A percentile compares a stretch with the other conserved stretches of the same genome.
Evolutionary conservation across 805 yeast species (phyloP).

Genomic region (Candida orba): DNA sequence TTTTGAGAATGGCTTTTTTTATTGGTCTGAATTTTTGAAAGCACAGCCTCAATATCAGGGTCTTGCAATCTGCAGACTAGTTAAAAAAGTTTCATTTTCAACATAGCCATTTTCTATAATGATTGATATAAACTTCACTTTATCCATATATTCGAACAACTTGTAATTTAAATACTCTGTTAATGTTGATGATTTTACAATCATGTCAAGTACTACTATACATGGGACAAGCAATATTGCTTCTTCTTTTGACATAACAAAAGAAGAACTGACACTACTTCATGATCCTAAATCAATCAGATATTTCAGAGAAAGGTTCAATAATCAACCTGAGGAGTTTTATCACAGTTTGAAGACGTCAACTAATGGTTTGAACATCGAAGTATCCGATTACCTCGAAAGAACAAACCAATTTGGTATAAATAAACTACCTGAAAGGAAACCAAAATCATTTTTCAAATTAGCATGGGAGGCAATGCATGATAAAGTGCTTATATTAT

Average conservation of each 20-base stretch:
- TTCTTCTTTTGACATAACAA: constrained; percentile 5
- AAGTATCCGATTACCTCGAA: constrained; percentile 24
- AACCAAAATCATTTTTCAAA: constrained; percentile 58
- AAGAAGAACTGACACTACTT: constrained; percentile 36
- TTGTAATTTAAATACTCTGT: neutral
- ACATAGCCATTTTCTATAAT: no score
- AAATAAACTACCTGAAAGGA: constrained; percentile 65
- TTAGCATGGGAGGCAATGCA: constrained; percentile 80
- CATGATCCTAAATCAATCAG: constrained; percentile 60
- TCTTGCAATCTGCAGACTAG: no score
- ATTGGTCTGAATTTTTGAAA: no score
- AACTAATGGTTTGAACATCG: constrained; percentile 34
- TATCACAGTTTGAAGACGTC: constrained; percentile 31
- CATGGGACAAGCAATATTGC: neutral
- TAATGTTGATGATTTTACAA: neutral
- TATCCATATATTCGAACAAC: no score
- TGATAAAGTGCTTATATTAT: constrained; percentile 81
- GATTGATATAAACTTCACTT: no score
- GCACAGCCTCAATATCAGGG: no score
- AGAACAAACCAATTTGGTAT: constrained; percentile 54
- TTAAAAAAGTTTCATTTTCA: no score
- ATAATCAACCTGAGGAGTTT: constrained; percentile 16
- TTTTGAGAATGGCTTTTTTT: no score
- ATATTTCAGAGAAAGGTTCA: constrained; percentile 12
- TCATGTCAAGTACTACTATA: neutral